Conservation (phyloP, 2,329 filamentous ascomycete species). For the Colletotrichum sidae region DNA sequence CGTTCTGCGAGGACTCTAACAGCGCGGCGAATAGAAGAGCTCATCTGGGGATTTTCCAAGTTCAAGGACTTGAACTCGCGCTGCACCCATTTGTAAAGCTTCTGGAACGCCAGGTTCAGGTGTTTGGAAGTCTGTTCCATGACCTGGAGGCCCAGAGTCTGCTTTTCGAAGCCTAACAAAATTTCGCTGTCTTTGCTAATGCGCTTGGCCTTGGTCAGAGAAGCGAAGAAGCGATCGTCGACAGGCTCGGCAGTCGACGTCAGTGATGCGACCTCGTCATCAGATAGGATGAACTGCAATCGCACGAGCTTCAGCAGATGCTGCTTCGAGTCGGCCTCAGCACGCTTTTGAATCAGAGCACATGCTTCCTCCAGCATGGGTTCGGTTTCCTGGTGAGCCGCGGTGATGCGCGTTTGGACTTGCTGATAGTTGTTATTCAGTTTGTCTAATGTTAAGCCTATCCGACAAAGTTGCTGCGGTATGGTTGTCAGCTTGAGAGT, state of each 20-base stretch:
- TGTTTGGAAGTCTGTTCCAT: conserved; percentile 91
- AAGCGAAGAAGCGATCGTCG: conserved; percentile 84
- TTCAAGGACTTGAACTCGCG: conserved; percentile 92
- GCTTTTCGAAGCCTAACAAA: conserved; percentile 89
- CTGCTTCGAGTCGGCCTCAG: conserved; percentile 83
- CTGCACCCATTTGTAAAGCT: conserved; percentile 95
- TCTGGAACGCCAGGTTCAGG: conserved; percentile 91
- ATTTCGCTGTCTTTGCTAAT: conserved; percentile 91
- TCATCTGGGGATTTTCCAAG: conserved; percentile 94
- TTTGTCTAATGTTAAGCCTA: conserved; percentile 81
- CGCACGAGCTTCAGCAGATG: conserved; percentile 81
- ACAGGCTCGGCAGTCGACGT: conserved; percentile 85
- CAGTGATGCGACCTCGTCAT: conserved; percentile 80
- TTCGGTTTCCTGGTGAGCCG: conserved; percentile 79
- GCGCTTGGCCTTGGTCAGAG: conserved; percentile 83
- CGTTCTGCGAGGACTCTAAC: conserved; percentile 89
- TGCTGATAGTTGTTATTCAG: conserved; percentile 84
- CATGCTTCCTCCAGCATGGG: conserved; percentile 83
- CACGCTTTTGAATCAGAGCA: conserved; percentile 77
- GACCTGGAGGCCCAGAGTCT: conserved; percentile 87
- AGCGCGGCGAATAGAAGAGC: conserved; percentile 83
- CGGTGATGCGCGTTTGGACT: conserved; percentile 81
- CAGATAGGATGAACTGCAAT: conserved; percentile 84
- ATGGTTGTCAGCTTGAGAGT: conserved; percentile 1
- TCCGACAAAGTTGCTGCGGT: conserved; percentile 82